phyloP scores from a whole-genome alignment of 2,329 filamentous ascomycete species.

The Ascochyta viciae-villosae region DNA sequence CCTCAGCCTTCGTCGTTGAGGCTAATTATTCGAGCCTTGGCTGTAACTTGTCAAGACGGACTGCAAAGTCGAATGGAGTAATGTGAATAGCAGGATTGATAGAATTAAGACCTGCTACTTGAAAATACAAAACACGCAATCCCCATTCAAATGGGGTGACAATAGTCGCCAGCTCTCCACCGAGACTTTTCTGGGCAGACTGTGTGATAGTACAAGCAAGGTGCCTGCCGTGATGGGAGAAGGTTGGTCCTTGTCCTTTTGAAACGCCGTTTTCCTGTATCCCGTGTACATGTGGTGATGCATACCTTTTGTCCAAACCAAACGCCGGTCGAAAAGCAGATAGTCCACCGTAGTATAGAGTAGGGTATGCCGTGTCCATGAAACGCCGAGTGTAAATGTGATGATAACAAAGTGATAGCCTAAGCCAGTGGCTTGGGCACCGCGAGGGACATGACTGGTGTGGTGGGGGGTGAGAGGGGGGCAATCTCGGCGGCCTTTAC shows the following conservation, averaged over 20 bases:
- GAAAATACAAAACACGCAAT: neutral
- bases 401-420: slow-evolving; percentile 9
- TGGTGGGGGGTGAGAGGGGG: slow-evolving; percentile 32
- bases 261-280: slow-evolving; percentile 10
- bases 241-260: slow-evolving; percentile 5
- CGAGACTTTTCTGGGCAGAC: neutral
- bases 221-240: neutral
- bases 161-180: slow-evolving; percentile 2
- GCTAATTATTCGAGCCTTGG: too few relatives aligned
- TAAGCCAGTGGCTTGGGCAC: slow-evolving; percentile 22
- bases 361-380: slow-evolving; percentile 4
- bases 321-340: slow-evolving; percentile 11
- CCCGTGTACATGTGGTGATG: neutral
- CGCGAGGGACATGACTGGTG: slow-evolving; percentile 24
- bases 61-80: too few relatives aligned
- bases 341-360: slow-evolving; percentile 4
- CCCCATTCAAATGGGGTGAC: neutral
- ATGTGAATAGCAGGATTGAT: neutral
- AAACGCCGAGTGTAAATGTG: neutral
- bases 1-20: too few relatives aligned
- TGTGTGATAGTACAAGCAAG: neutral
- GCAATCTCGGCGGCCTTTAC: slow-evolving; percentile 15
- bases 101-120: neutral
- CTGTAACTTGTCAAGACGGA: too few relatives aligned
- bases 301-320: slow-evolving; percentile 2